Evolutionary conservation across 108 stramenopile genomes (phyloP), one percentile per base, ranked within the genome.

Genomic region (Cyclostephanos invisitatus): DNA sequence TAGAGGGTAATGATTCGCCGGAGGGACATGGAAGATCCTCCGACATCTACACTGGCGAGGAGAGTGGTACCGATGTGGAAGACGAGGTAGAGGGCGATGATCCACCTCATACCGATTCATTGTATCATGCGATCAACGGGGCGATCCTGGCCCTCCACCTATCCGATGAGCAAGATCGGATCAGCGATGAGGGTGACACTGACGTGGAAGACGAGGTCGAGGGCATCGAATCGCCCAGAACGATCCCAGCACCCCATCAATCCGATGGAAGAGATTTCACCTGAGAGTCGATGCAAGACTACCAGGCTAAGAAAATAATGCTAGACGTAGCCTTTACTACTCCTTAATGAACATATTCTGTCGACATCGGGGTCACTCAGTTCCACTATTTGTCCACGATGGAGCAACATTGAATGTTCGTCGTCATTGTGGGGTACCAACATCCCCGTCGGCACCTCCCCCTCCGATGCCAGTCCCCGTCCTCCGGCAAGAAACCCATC

Each of bases 361-460:
- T 74, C 73, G 22, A 74, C 73, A 66, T 74, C 54, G 15, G 38
- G 58, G 27, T 4, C 37, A 9, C 46, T 74, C 15, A 74, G 64
- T 61, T 64, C 73, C 28, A 64, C 24, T 15, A 74, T 21, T 42
- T 74, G 15, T 57, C 73, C 73, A 40, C 64, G 64, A 37, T 66
- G 42, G 1, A 74, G 64, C 22, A 49, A 20, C 38, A 58, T 17
- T 0, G 22, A 11, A 7, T 5, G 0, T 4, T 42, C 49, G 21
- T 32, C 35, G 47, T 27, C 53, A 7, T 42, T 32, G 57, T 25
- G 8, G 32, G 15, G 29, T 1, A 59, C 29, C 32, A 59, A 32
- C 37, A 37, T 64, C 20, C 24, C 50, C 22, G 24, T 29, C 25
- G 50, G 49, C 64, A 58, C 59, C 36, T n/a, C n/a, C 25, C 17